Base-by-base conservation (phyloP, 2,329 filamentous ascomycete genomes). In the Lachnellula cervina region DNA sequence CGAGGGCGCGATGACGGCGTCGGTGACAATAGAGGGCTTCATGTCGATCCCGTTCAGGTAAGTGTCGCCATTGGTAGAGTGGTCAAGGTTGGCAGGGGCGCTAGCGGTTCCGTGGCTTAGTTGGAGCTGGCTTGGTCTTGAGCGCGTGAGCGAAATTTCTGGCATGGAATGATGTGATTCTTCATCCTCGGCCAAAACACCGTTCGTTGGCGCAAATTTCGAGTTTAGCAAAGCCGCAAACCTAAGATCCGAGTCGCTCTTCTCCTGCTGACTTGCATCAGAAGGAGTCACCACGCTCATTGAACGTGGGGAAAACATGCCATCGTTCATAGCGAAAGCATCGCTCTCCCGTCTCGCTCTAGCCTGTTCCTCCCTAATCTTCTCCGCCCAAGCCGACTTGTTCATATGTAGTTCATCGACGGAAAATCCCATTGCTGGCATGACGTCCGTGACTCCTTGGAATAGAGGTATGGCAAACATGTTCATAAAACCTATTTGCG, bases 401-500 rank as follows among this genome's bases (percentile, higher is more conserved):
- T 97, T 97, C 56, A 75, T 75, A 50, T 88, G 79, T 23, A 97
- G 85, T 71, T 96, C 90, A 25, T 88, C 82, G 13, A 95, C 86
- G 13, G 87, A 89, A 71, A 95, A 97, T 50, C 79, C 77, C 84
- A 97, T 89, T 21, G 82, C 83, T 2, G 94, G 92, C 67, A 97
- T 80, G 37, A 97, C 82, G 64, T 95, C 89, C 32, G 89, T 85
- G 7, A 97, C 87, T 7, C 88, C 89, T 68, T 91, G 85, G 69
- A 99, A 99, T 0, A 99, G 80, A 1, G 94, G 94, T 49, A 92
- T 84, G 16, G 93, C 94, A 70, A 97, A 97, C 65, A 97, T 82
- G 62, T 90, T 94, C 89, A 97, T 97, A 73, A 99, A 99, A 23
- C 90, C 88, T 53, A 97, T 88, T 72, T 99, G 94, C 7, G 91